A percentile compares a stretch with the other conserved stretches of the same genome.
Evolutionary conservation across 768 basidiomycete species (phyloP).

Genomic region (Punctularia strigosozonata): DNA sequence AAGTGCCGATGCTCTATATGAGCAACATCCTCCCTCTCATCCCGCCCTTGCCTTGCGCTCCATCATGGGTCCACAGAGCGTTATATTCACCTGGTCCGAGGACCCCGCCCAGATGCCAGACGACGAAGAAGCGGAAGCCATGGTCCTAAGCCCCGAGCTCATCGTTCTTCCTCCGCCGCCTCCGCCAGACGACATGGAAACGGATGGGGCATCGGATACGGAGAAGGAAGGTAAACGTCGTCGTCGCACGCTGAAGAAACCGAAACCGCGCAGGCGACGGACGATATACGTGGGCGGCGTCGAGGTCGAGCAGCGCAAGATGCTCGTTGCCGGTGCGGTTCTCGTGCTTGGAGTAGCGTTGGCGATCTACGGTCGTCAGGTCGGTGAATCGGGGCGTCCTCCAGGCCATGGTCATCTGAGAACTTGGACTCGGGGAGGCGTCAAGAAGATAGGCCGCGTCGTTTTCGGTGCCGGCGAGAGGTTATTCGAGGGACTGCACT

Average conservation of each 20-base stretch:
- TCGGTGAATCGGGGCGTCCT: conserved; percentile 1
- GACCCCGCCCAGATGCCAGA: conserved; percentile 26
- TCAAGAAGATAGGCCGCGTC: conserved; percentile 13
- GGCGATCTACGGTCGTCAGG: conserved; percentile 31
- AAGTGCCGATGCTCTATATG: conserved; percentile 46
- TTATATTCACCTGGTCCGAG: conserved; percentile 64
- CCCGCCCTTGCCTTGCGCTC: conserved; percentile 37
- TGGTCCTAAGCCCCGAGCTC: conserved; percentile 42
- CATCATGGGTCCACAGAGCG: conserved; percentile 74
- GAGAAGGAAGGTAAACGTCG: conserved; percentile 11
- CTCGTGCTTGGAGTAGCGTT: conserved; percentile 62
- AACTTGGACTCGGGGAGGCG: conserved; percentile 1
- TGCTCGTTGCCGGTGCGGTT: conserved; percentile 51
- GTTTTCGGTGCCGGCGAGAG: conserved; percentile 13
- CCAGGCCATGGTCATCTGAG: not conserved
- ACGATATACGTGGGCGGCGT: conserved; percentile 18
- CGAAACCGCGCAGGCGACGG: too few relatives aligned
- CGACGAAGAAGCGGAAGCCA: conserved; percentile 48
- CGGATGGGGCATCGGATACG: conserved; percentile 9
- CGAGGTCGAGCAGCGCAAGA: conserved; percentile 15
- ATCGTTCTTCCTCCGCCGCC: conserved; percentile 40
- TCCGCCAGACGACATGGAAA: conserved; percentile 11
- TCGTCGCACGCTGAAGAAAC: conserved; percentile 19
- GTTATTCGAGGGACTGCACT: conserved; percentile 12
- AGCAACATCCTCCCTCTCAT: conserved; percentile 48